Conservation (phyloP, 176 grass and related monocot species). For the Phoenix roebelenii region DNA sequence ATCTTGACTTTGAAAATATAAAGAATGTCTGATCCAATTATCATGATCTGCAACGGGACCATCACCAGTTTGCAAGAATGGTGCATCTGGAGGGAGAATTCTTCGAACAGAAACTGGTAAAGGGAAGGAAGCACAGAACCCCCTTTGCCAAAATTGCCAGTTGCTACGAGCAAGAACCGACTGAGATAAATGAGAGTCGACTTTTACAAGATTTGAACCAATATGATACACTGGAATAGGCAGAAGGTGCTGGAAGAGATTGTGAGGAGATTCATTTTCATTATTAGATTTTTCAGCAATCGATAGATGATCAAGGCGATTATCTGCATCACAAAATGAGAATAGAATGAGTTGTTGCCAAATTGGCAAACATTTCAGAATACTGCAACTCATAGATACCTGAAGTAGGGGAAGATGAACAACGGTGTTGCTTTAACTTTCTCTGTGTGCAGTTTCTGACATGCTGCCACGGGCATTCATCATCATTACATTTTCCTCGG, state of each 20-base stretch:
- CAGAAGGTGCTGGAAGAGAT: conserved; percentile 40
- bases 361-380: too few relatives aligned
- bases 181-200: conserved; percentile 55
- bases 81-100: conserved; percentile 65
- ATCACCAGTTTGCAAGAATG: conserved; percentile 56
- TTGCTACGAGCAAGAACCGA: conserved; percentile 56
- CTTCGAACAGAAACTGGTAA: conserved; percentile 85
- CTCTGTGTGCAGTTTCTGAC: conserved; percentile 46
- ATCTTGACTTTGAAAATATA: conserved; percentile 47
- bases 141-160: conserved; percentile 97
- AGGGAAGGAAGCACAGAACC: conserved; percentile 81
- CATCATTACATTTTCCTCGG: conserved; percentile 93
- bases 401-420: conserved; percentile 26
- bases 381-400: conserved; percentile 36
- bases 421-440: conserved; percentile 36
- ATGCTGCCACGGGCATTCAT: conserved; percentile 94
- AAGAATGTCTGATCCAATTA: conserved; percentile 38
- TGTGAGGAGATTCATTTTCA: conserved; percentile 7
- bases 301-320: neutral
- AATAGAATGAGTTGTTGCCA: too few relatives aligned
- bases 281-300: conserved; percentile 10
- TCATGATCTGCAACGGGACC: conserved; percentile 61
- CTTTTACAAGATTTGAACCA: conserved; percentile 79
- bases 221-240: conserved; percentile 66
- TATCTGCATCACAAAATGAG: too few relatives aligned